A percentile compares a stretch with the other conserved stretches of the same genome.
phyloP scores from a whole-genome alignment of 2,329 filamentous ascomycete species.

The Pyricularia sp. region DNA sequence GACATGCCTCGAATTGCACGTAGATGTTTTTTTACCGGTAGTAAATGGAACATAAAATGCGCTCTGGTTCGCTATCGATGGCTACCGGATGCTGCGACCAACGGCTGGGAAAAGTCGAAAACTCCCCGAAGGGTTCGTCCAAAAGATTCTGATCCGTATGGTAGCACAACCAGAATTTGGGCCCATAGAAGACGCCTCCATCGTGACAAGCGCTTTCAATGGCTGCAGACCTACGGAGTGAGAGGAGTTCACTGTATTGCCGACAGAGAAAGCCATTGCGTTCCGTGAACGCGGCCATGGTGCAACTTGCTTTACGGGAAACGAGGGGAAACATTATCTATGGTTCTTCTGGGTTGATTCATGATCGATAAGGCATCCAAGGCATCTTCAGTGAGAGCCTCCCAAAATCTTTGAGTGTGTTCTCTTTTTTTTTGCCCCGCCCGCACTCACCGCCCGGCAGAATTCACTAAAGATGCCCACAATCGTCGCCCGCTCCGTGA shows the following conservation, averaged over 20 bases:
- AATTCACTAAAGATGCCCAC: neutral
- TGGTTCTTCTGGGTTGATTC: neutral
- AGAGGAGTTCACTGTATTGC: too few species aligned
- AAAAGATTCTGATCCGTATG: neutral
- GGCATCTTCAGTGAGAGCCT: neutral
- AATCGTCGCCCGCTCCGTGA: neutral
- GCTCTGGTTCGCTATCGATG: too few species aligned
- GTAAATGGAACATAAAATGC: neutral
- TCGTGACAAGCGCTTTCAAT: neutral
- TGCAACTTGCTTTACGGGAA: neutral
- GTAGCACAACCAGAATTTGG: neutral
- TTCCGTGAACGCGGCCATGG: neutral
- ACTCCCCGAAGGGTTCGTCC: neutral
- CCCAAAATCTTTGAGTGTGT: neutral
- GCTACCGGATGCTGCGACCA: neutral
- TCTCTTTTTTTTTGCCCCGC: neutral
- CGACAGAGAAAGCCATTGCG: neutral
- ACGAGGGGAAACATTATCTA: too few species aligned
- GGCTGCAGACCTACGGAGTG: neutral
- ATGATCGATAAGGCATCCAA: neutral
- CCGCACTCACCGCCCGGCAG: neutral
- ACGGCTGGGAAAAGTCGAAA: neutral
- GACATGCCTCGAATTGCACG: constrained; percentile 22
- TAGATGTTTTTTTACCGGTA: neutral
- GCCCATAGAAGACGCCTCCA: neutral